phyloP scores from a whole-genome alignment of 768 basidiomycete species.

The Dacryopinax primogenitus region DNA sequence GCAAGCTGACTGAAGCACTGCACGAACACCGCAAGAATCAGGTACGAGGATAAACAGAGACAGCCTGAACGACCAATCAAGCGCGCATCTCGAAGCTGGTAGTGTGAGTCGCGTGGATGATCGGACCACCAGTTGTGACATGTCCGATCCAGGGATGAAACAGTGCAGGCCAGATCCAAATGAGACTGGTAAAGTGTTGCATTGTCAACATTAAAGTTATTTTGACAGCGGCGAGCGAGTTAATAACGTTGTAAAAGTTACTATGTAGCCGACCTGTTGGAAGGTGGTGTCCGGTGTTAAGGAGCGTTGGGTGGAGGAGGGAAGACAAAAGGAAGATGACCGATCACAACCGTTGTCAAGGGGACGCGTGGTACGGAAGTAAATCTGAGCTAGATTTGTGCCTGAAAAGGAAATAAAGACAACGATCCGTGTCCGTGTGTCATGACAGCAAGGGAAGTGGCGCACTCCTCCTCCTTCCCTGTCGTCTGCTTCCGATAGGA shows the following conservation, averaged over 20 bases:
- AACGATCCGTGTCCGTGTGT: neutral
- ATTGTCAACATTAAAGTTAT: neutral
- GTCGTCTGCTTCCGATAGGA: neutral
- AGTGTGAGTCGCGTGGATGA: no score
- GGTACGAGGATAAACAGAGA: no score
- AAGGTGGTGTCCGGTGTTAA: no score
- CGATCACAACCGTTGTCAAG: neutral
- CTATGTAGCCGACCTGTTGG: no score
- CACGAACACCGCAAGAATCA: no score
- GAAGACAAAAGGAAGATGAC: neutral
- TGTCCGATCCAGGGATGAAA: neutral
- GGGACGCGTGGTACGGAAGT: neutral
- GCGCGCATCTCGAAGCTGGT: no score
- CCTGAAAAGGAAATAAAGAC: slow-evolving; percentile 6
- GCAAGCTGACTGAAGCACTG: no score
- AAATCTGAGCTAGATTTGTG: neutral
- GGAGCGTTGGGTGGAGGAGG: no score
- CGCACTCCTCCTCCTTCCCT: neutral
- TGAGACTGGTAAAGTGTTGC: neutral
- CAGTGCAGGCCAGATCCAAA: neutral
- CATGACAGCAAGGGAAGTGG: neutral
- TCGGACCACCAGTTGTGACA: no score
- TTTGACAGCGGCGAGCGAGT: neutral
- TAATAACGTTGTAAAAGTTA: neutral
- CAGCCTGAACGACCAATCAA: no score